Evolutionary conservation across 768 basidiomycete genomes (phyloP), one percentile per base, ranked within the genome.

Genomic region (Mrakia frigida): DNA sequence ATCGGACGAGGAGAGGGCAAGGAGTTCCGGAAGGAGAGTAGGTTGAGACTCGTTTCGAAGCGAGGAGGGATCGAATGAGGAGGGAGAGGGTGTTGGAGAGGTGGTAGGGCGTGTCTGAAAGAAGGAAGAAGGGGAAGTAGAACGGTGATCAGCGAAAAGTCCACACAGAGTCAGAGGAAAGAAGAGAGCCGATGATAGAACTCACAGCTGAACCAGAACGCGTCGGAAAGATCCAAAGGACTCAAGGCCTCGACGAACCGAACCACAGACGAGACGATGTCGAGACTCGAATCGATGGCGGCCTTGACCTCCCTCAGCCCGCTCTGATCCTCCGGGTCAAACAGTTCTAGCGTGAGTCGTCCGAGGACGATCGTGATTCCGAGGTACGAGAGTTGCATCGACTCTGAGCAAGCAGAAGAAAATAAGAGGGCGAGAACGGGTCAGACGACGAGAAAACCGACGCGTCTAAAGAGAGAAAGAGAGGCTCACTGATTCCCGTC

Each of bases 301-400:
- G 67, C 37, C 31, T 59, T 50, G 43, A 78, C 67, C 43, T 74
- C 73, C 10, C 52, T 25, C 28, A 31, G 31, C 52, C 72, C 76
- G 52, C 46, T 39, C 37, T 77, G 59, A 23, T 77, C 76, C 14
- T 71, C 70, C 7, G 68, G 77, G n/a, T 78, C 73, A 33, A 74
- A 78, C 18, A 74, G 35, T 28, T 78, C 77, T 43, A 59, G 50
- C 25, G 73, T 74, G 25, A 78, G 73, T 4, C 77, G 73, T 23
- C 67, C 72, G 69, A 78, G 77, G 18, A 70, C 68, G 59, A 78
- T 53, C 39, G 73, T 70, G 35, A 78, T 31, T 28, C 73, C 77
- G 28, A 78, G 71, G 59, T 74, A 78, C 21, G 77, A 50, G 25
- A 78, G 73, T 60, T 74, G 77, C 72, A 78, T 70, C 41, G 77